Base-by-base conservation (phyloP, 2,329 filamentous ascomycete species). In the Leptoxyphium fumago region DNA sequence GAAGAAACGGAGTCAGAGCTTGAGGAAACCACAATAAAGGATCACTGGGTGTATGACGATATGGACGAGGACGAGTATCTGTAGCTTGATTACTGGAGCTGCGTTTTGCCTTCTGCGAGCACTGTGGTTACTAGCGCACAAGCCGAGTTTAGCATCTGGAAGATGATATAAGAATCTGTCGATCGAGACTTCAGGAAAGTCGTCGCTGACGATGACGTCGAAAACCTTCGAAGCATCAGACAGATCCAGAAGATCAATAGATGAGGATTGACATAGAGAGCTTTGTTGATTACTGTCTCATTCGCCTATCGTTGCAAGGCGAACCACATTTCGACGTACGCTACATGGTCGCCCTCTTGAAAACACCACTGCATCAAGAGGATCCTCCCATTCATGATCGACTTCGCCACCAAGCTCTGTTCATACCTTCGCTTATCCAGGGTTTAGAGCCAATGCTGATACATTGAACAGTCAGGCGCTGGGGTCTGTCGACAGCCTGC, bases 361-460 rank as follows among this genome's bases (percentile, higher is more conserved):
- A 14, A 30, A 18, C 10, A 47, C 46, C 17, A 44, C 49, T 15
- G 46, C 18, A 6, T 53, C 52, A 53, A 61, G 48, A 54, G 63
- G 55, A 1, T 55, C 54, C 18, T 57, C 54, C 10, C 73, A 73
- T 17, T 77, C 75, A 40, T 75, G 85, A 44, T 86, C 84, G 1
- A 69, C 77, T 2, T 96, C 91, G 5, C 89, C 89, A 10, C 91
- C 91, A 7, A 96, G 95, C 62, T 98, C 91, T 0, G 87, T 98
- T 43, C 94, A 96, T 62, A 91, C 91, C 4, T 98, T 98, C 63
- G 91, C 91, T 14, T 84, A 91, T 56, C 84, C 85, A 44, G 82
- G 86, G 42, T 84, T 86, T 46, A 81, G 88, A 46, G 84, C 89
- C 59, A 82, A 88, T 38, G 73, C 77, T 40, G 74, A 76, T 41